These are phyloP conservation scores for Hibiscus trionum DNA, from an alignment of 345 rosid genomes.

Conservation along the genomic window DNA sequence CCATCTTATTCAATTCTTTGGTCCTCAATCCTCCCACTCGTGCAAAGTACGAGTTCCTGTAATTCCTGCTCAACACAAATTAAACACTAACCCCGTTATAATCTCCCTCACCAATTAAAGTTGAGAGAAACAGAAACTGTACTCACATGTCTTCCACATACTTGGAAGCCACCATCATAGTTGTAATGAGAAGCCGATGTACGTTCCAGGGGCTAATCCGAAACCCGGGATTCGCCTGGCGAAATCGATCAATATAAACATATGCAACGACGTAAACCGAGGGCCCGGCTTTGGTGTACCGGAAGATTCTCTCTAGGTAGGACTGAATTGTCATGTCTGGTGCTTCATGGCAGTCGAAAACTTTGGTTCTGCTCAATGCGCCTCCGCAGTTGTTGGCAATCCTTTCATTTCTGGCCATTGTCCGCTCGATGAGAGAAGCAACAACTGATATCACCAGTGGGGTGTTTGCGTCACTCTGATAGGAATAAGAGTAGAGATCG, in stretches of 20 bases:
- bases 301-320: conserved; percentile 73
- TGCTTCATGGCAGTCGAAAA: conserved; percentile 60
- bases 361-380: conserved; percentile 29
- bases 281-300: conserved; percentile 75
- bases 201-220: conserved; percentile 57
- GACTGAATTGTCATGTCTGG: conserved; percentile 83
- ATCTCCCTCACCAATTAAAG: neutral
- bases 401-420: conserved; percentile 56
- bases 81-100: neutral
- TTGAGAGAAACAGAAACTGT: neutral
- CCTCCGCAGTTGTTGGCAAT: conserved; percentile 35
- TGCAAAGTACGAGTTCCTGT: conserved; percentile 71
- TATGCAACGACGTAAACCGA: conserved; percentile 84
- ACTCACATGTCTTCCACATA: conserved; percentile 88
- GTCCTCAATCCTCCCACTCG: conserved; percentile 73
- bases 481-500: conserved; percentile 61
- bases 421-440: conserved; percentile 65
- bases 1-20: conserved; percentile 60
- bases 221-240: conserved; percentile 63
- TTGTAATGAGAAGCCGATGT: conserved; percentile 69
- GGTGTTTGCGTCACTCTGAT: conserved; percentile 43
- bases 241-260: conserved; percentile 79
- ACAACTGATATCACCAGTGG: conserved; percentile 76
- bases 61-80: conserved; percentile 43
- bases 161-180: conserved; percentile 88